These are phyloP conservation scores for Lepidium didymum DNA, from an alignment of 345 rosid genomes.

Conservation along the genomic window DNA sequence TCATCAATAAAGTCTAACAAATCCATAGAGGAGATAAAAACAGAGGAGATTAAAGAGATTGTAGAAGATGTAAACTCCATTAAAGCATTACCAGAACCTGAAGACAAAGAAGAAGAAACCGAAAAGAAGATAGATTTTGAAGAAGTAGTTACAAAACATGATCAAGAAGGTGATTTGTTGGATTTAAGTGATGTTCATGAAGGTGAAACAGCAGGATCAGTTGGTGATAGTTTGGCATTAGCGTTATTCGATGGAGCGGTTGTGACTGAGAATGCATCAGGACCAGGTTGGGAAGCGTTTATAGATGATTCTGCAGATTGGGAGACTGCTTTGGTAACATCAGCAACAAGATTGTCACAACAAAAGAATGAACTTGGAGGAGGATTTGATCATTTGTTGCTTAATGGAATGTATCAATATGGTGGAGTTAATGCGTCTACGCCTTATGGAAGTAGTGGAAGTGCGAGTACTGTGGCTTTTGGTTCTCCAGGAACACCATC, in stretches of 20 bases:
- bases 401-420: conserved; percentile 34
- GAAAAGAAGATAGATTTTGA: conserved; percentile 5
- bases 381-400: conserved; percentile 31
- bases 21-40: conserved; percentile 5
- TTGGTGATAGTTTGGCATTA: conserved; percentile 38
- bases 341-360: conserved; percentile 40
- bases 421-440: conserved; percentile 20
- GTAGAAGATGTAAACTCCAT: conserved; percentile 41
- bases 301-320: conserved; percentile 46
- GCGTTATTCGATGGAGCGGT: conserved; percentile 52
- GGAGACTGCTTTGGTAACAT: conserved; percentile 64
- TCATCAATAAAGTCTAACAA: conserved; percentile 11
- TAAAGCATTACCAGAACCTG: conserved; percentile 53
- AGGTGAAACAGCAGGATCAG: conserved; percentile 6
- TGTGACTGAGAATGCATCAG: conserved; percentile 5
- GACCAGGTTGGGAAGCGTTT: conserved; percentile 57
- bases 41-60: conserved; percentile 6
- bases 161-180: conserved; percentile 52
- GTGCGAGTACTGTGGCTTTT: conserved; percentile 59
- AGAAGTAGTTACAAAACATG: conserved; percentile 8
- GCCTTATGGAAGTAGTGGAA: conserved; percentile 34
- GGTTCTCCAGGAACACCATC: conserved; percentile 46
- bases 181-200: conserved; percentile 35
- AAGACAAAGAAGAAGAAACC: conserved; percentile 14
- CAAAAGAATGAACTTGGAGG: conserved; percentile 31